A percentile compares a stretch with the other conserved stretches of the same genome.
These are phyloP conservation scores for Pythium angustatum DNA, from an alignment of 352 stramenopile species.

Conservation along the genomic window DNA sequence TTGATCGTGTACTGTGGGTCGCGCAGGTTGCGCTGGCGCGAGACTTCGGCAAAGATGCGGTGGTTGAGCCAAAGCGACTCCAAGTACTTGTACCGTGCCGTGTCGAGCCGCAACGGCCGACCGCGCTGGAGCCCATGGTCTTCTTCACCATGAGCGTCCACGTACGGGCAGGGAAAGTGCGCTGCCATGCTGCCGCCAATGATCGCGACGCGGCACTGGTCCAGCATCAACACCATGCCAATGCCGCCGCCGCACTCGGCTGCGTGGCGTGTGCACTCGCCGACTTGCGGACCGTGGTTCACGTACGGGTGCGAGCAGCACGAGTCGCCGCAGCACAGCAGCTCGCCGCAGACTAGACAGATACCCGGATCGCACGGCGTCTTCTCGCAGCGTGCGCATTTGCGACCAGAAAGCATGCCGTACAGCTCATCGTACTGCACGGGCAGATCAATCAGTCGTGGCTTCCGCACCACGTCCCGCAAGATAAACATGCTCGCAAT, in stretches of 20 bases:
- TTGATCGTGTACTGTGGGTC: constrained; percentile 88
- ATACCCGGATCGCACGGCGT: constrained; percentile 71
- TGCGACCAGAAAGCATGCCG: constrained; percentile 63
- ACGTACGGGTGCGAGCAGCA: constrained; percentile 84
- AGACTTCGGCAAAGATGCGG: constrained; percentile 84
- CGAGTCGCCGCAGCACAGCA: constrained; percentile 81
- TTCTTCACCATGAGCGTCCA: constrained; percentile 85
- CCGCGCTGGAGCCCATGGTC: constrained; percentile 79
- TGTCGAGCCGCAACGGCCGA: constrained; percentile 76
- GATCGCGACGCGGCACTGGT: constrained; percentile 84
- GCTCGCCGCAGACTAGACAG: constrained; percentile 85
- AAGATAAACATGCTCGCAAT: constrained; percentile 90
- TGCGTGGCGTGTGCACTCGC: constrained; percentile 84
- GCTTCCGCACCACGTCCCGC: constrained; percentile 55
- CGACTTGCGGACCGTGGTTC: constrained; percentile 67
- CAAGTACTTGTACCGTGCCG: constrained; percentile 65
- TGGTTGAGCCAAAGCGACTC: constrained; percentile 86
- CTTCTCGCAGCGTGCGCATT: constrained; percentile 69
- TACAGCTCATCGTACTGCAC: constrained; percentile 88
- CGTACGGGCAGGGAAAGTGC: constrained; percentile 85
- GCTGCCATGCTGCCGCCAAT: constrained; percentile 84
- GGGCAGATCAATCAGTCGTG: constrained; percentile 76
- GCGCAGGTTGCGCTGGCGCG: constrained; percentile 82
- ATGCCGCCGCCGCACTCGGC: constrained; percentile 85
- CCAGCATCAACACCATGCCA: constrained; percentile 79